Evolutionary conservation across 345 rosid species (phyloP).

Genomic region (Boechera divaricarpa): DNA sequence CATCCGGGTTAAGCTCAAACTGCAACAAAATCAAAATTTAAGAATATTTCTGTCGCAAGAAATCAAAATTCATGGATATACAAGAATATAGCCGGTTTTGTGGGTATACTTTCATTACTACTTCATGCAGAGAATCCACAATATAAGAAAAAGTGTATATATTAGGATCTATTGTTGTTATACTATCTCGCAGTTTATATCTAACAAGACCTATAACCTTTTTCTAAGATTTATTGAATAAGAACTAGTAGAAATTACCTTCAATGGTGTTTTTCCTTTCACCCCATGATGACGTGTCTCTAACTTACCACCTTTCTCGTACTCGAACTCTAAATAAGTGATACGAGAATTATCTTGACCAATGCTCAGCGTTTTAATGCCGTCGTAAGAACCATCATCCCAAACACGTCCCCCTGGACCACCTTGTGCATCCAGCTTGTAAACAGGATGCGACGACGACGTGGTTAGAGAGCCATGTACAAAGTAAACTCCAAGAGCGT

Average conservation of each 20-base stretch:
- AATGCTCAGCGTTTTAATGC: slow-evolving; percentile 22
- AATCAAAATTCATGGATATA: background rate
- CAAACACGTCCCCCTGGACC: slow-evolving; percentile 26
- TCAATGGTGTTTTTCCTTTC: background rate
- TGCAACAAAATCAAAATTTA: slow-evolving; percentile 2
- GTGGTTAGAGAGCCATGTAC: background rate
- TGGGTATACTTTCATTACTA: background rate
- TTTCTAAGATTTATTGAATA: no score
- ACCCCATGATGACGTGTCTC: slow-evolving; percentile 27
- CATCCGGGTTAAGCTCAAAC: slow-evolving; percentile 34
- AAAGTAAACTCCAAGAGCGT: slow-evolving; percentile 43
- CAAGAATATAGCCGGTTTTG: background rate
- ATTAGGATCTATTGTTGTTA: no score
- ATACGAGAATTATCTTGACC: slow-evolving; percentile 30
- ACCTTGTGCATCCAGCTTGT: slow-evolving; percentile 34
- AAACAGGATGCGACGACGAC: slow-evolving; percentile 19
- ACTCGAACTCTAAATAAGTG: slow-evolving; percentile 36
- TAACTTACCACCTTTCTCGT: slow-evolving; percentile 14
- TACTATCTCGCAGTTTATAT: no score
- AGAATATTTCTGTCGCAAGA: background rate
- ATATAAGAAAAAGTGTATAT: no score
- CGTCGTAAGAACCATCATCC: slow-evolving; percentile 35
- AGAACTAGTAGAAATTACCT: background rate
- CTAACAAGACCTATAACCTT: no score
- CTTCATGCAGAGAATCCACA: background rate